Evolutionary conservation across 2,329 filamentous ascomycete species (phyloP).

Genomic region (Botrytis sinoallii): DNA sequence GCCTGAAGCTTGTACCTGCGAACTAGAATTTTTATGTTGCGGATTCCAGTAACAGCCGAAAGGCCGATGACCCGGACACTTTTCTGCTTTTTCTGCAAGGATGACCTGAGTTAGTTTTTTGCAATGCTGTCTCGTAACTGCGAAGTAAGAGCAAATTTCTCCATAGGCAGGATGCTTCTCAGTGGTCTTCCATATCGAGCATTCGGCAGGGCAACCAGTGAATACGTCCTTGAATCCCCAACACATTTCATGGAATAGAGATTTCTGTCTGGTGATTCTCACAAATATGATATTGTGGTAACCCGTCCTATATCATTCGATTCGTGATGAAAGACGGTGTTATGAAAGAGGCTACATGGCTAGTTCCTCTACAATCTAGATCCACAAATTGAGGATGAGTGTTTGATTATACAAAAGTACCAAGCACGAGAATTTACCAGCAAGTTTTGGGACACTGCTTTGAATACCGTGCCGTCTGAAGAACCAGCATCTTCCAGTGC

Average conservation of each 20-base stretch:
- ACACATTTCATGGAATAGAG: neutral
- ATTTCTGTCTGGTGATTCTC: neutral
- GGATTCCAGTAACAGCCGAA: accelerated
- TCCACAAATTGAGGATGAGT: neutral
- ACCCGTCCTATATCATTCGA: neutral
- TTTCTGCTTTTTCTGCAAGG: neutral
- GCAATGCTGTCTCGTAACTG: neutral
- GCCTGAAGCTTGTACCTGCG: neutral
- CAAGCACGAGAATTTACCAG: neutral
- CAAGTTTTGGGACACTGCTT: neutral
- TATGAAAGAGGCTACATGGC: neutral
- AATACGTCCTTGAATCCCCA: neutral
- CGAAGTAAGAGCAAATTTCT: neutral
- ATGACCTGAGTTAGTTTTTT: too few species aligned
- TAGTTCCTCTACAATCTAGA: neutral
- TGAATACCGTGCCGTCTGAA: neutral
- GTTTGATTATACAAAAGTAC: neutral
- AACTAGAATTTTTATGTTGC: neutral
- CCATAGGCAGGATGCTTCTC: neutral
- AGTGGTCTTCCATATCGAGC: neutral
- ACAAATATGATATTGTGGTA: neutral
- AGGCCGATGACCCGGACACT: neutral
- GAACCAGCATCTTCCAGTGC: neutral
- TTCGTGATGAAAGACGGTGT: neutral
- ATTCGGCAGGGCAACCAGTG: neutral